Percentiles rank a stretch among this genome's conserved stretches.
phyloP scores from a whole-genome alignment of 1,284 basidiomycete genomes.

The Rhodofomes roseus region DNA sequence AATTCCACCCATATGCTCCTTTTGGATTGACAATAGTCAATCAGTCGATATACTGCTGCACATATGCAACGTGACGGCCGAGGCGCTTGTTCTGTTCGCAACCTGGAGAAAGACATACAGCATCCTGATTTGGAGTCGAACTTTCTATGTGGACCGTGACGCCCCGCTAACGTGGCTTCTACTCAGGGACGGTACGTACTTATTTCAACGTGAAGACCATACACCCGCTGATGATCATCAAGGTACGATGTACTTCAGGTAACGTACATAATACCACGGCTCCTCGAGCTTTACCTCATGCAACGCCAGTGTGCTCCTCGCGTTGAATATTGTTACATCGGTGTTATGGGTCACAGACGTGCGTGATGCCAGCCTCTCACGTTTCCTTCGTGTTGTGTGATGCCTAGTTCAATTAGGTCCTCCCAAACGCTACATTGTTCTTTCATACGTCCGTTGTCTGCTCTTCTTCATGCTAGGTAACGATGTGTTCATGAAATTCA shows the following conservation, averaged over 20 bases:
- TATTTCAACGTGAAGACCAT: neutral
- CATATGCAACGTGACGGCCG: neutral
- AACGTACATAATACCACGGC: neutral
- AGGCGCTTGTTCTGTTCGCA: neutral
- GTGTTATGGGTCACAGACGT: neutral
- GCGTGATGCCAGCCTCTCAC: neutral
- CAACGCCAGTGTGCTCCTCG: neutral
- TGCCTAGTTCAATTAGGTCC: neutral
- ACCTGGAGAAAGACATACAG: neutral
- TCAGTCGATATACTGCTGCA: neutral
- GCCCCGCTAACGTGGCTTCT: neutral
- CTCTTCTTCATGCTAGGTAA: neutral
- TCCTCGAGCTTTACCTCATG: neutral
- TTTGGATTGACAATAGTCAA: neutral
- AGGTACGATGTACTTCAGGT: neutral
- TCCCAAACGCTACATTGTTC: neutral
- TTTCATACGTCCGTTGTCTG: neutral
- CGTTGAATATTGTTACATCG: neutral
- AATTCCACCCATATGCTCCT: neutral
- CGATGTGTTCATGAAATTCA: neutral
- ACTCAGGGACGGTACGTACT: neutral
- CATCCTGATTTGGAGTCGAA: neutral
- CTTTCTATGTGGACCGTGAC: neutral
- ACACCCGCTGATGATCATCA: neutral
- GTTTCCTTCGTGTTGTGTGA: neutral